phyloP scores from a whole-genome alignment of 2,329 filamentous ascomycete species.

The Penicillium hordei region DNA sequence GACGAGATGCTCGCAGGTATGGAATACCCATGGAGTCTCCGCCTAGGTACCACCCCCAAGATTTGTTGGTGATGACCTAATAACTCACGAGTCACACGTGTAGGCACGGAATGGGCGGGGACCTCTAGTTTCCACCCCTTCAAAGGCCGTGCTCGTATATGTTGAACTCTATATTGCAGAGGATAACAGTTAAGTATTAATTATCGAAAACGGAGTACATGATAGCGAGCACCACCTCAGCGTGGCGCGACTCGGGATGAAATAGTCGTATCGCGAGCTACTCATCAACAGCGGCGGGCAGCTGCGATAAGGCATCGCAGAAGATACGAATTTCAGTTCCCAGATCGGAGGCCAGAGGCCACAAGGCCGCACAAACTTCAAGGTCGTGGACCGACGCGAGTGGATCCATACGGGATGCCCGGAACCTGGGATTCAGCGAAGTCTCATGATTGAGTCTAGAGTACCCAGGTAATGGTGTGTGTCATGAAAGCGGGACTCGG shows the following conservation, averaged over 20 bases:
- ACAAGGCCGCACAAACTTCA: not conserved
- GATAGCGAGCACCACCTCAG: too few relatives aligned
- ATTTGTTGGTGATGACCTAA: not conserved
- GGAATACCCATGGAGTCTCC: too few relatives aligned
- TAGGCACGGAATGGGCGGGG: not conserved
- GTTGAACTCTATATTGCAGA: too few relatives aligned
- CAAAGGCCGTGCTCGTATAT: not conserved
- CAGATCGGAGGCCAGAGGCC: not conserved
- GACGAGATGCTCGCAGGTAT: too few relatives aligned
- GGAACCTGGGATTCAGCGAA: not conserved
- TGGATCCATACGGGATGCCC: not conserved
- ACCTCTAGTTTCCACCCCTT: not conserved
- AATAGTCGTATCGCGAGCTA: not conserved
- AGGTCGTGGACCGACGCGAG: not conserved
- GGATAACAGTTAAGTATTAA: not conserved
- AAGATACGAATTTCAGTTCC: not conserved
- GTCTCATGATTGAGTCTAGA: not conserved
- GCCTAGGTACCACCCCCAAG: too few relatives aligned
- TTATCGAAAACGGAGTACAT: not conserved
- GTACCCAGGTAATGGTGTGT: not conserved
- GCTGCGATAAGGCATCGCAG: too few relatives aligned
- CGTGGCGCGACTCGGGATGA: not conserved
- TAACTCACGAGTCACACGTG: too few relatives aligned
- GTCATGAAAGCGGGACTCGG: not conserved
- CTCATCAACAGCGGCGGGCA: not conserved